Conservation (phyloP, 2,329 filamentous ascomycete genomes). For the Fusarium sororula region DNA sequence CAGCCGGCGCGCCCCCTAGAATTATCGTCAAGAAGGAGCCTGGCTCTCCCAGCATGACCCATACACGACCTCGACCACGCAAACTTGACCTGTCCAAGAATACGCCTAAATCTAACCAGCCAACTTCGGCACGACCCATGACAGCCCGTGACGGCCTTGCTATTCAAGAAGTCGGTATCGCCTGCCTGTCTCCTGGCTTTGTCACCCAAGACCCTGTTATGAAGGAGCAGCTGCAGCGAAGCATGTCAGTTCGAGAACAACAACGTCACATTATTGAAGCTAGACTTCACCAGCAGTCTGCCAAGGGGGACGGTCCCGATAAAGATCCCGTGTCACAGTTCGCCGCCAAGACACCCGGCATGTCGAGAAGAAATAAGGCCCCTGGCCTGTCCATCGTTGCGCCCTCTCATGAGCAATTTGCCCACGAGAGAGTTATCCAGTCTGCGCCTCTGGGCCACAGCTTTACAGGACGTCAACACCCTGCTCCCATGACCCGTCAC, state of each 20-base stretch:
- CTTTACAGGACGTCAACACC: conserved; percentile 89
- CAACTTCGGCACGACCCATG: conserved; percentile 75
- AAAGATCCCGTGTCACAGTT: conserved; percentile 63
- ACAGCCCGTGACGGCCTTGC: conserved; percentile 81
- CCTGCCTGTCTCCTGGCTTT: conserved; percentile 94
- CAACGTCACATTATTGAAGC: conserved; percentile 95
- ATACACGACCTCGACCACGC: conserved; percentile 77
- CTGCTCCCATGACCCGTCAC: conserved; percentile 79
- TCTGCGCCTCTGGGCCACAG: conserved; percentile 94
- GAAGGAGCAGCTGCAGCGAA: conserved; percentile 94
- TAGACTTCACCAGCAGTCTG: conserved; percentile 86
- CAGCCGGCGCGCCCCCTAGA: conserved; percentile 67
- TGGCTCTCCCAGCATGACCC: conserved; percentile 81
- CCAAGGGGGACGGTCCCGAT: conserved; percentile 75
- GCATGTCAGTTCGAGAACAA: conserved; percentile 91
- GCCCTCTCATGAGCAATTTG: conserved; percentile 90
- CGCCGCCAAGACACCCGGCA: conserved; percentile 75
- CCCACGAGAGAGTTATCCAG: conserved; percentile 94
- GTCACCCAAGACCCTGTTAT: conserved; percentile 96
- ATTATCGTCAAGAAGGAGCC: conserved; percentile 98
- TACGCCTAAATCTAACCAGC: conserved; percentile 60
- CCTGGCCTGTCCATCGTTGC: conserved; percentile 95
- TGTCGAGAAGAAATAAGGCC: conserved; percentile 78
- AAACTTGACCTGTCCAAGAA: conserved; percentile 81
- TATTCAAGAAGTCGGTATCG: conserved; percentile 92